Evolutionary conservation across 2,329 filamentous ascomycete genomes (phyloP), one percentile per base, ranked within the genome.

Genomic region (Scedosporium dehoogii): DNA sequence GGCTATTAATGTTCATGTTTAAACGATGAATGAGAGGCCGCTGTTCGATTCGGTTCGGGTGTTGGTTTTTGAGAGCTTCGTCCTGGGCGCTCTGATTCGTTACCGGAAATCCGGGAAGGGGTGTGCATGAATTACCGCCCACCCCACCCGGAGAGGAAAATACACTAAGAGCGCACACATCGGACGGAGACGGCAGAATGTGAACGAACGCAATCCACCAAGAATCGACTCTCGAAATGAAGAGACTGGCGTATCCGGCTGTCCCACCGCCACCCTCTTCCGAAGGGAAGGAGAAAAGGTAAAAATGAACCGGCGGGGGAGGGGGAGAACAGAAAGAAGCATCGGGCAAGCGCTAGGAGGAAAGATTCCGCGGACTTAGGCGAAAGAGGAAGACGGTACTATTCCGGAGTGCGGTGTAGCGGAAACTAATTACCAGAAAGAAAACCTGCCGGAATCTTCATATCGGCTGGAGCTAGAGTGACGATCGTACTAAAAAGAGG

Each of bases 31-130:
- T 33, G 12, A 10, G 2, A 18, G 41, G 21, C 10, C 33, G 21
- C 18, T 59, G 16, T 25, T 29, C 23, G 23, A 41, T 18, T 21
- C 29, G 16, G 10, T 42, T 21, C 56, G 10, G 23, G 25, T 7
- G 56, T 16, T 18, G 29, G 21, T 58, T 2, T 29, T 21, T 7
- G 14, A 16, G 56, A 41, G 18, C 14, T 9, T 33, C 27, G 53
- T 21, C 53, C 21, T 12, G 16, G 9, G 14, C 18, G 6, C 38
- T 38, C 44, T 60, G 42, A 60, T 60, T 60, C 44, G 59, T 53
- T 60, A 60, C 59, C 59, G 25, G 12, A 33, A 16, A n/a, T 33
- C 25, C 44, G 18, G 59, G 59, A 60, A 60, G 6, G 25, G 58
- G 58, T 10, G 58, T 59, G 38, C 44, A 16, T 21, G 58, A n/a